A percentile compares a stretch with the other conserved stretches of the same genome.
phyloP scores from a whole-genome alignment of 305 asterid species.

The Fraxinus latifolia region DNA sequence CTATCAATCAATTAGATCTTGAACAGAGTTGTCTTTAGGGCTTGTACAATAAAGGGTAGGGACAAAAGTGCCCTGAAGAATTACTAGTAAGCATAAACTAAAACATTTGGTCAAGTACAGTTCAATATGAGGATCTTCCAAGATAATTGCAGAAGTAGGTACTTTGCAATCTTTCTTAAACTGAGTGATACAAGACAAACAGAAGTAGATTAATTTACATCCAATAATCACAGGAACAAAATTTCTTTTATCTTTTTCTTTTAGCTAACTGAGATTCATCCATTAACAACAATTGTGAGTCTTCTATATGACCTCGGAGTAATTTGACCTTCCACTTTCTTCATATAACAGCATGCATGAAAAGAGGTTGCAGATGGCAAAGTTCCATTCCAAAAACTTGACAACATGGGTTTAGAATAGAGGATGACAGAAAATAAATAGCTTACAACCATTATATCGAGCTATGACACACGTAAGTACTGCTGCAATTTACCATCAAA shows the following conservation, averaged over 20 bases:
- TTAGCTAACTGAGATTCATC: constrained; percentile 1
- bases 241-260: not conserved
- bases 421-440: not conserved
- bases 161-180: not conserved
- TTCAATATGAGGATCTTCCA: not conserved
- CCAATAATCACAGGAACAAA: not conserved
- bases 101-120: not conserved
- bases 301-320: not conserved
- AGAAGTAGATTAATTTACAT: not conserved
- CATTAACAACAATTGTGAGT: not conserved
- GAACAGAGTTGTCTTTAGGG: not conserved
- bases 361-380: not conserved
- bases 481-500: not conserved
- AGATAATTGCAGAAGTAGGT: not conserved
- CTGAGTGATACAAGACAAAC: not conserved
- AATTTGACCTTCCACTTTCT: not conserved
- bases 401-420: not conserved
- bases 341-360: not conserved
- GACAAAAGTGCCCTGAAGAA: not conserved
- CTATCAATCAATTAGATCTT: not conserved
- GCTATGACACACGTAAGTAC: not conserved
- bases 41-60: not conserved
- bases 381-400: not conserved
- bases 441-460: not conserved
- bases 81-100: not conserved